Evolutionary conservation across 2,329 filamentous ascomycete species (phyloP).

Genomic region (Trichoderma arundinaceum): DNA sequence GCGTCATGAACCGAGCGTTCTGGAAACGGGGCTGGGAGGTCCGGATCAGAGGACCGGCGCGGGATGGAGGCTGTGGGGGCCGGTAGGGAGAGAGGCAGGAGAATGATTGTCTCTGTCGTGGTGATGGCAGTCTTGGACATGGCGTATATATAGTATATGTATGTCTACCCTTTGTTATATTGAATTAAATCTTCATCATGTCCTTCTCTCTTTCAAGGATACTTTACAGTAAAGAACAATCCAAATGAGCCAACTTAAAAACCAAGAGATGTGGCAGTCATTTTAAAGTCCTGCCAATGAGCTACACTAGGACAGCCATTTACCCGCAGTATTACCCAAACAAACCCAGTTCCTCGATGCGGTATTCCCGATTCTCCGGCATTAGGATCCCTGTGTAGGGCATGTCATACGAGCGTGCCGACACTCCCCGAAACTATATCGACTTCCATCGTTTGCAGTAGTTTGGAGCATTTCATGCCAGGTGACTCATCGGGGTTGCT

Average conservation of each 20-base stretch:
- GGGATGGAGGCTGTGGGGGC: slow-evolving; percentile 24
- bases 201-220: neutral
- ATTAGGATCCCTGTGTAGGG: neutral
- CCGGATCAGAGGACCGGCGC: slow-evolving; percentile 7
- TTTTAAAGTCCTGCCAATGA: too few species aligned
- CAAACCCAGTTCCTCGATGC: neutral
- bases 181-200: neutral
- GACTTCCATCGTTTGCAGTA: too few species aligned
- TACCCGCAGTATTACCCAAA: slow-evolving; percentile 15
- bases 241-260: neutral
- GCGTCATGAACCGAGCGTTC: slow-evolving; percentile 18
- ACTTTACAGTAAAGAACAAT: neutral
- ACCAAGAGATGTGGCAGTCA: neutral
- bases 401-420: neutral
- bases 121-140: slow-evolving; percentile 22
- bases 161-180: neutral
- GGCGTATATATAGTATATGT: neutral
- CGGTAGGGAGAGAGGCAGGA: slow-evolving; percentile 12
- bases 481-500: too few species aligned
- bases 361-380: slow-evolving; percentile 21
- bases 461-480: neutral
- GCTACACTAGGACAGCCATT: neutral
- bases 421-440: slow-evolving; percentile 8
- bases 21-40: neutral
- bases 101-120: slow-evolving; percentile 18